A percentile compares a stretch with the other conserved stretches of the same genome.
Evolutionary conservation across 192 early-diverging fungal species (phyloP).

Genomic region (Podochytrium sp.): DNA sequence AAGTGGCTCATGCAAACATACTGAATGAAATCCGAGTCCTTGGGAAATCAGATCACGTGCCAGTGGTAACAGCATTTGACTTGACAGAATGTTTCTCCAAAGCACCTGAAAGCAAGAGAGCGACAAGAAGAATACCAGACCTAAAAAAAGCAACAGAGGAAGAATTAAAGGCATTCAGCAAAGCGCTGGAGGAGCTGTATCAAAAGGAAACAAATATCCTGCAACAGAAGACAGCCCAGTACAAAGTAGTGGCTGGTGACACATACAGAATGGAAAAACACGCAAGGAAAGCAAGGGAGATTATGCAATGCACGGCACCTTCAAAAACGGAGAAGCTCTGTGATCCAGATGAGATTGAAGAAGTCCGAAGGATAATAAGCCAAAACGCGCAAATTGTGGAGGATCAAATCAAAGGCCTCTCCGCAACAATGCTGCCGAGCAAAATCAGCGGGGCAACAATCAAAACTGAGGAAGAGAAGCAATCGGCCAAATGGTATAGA

Average conservation of each 20-base stretch:
- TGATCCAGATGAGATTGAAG: not conserved
- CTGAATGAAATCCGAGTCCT: not conserved
- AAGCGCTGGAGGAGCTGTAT: not conserved
- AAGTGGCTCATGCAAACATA: not conserved
- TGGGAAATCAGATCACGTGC: not conserved
- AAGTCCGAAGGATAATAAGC: too few relatives aligned
- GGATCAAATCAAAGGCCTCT: too few relatives aligned
- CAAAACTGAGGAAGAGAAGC: too few relatives aligned
- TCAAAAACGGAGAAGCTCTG: not conserved
- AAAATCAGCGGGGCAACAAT: too few relatives aligned
- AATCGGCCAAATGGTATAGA: too few relatives aligned
- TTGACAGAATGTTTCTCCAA: not conserved
- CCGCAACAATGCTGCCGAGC: too few relatives aligned
- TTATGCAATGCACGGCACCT: too few relatives aligned
- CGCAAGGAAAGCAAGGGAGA: too few relatives aligned
- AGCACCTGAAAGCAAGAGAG: not conserved
- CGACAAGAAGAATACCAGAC: not conserved
- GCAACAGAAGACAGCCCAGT: too few relatives aligned
- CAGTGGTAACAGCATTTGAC: not conserved
- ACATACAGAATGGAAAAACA: too few relatives aligned
- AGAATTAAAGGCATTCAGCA: not conserved
- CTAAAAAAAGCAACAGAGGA: not conserved
- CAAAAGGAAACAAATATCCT: not conserved
- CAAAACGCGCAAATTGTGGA: too few relatives aligned
- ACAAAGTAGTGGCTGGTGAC: too few relatives aligned